These are phyloP conservation scores for Russula foetens DNA, from an alignment of 768 basidiomycete genomes.

Conservation along the genomic window DNA sequence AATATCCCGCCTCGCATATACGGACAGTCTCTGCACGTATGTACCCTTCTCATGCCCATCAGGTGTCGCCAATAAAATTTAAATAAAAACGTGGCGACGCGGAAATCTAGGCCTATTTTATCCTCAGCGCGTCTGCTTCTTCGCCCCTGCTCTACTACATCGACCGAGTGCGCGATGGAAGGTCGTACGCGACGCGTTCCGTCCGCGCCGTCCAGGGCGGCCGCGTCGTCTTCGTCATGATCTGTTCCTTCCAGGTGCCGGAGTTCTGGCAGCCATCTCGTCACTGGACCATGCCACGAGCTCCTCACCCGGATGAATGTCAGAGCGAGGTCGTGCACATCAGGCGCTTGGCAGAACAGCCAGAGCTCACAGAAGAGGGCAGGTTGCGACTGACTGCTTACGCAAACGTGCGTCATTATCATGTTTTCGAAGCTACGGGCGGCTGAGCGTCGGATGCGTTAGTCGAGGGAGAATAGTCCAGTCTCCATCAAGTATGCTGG, in stretches of 20 bases:
- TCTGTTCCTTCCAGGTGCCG: slow-evolving; percentile 77
- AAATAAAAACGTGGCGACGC: too few relatives aligned
- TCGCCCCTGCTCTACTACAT: slow-evolving; percentile 74
- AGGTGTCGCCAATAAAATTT: too few relatives aligned
- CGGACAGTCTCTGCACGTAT: slow-evolving; percentile 62
- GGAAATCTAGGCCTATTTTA: slow-evolving; percentile 65
- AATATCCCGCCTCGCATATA: not conserved
- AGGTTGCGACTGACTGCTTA: slow-evolving; percentile 28
- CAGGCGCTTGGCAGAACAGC: slow-evolving; percentile 28
- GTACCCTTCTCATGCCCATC: slow-evolving; percentile 21
- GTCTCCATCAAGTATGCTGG: slow-evolving; percentile 55
- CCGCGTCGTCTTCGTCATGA: slow-evolving; percentile 48
- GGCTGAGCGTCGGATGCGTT: too few relatives aligned
- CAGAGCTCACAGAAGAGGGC: slow-evolving; percentile 28
- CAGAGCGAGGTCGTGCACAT: slow-evolving; percentile 23
- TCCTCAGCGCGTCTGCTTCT: slow-evolving; percentile 63
- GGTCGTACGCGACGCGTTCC: slow-evolving; percentile 58
- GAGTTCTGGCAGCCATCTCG: slow-evolving; percentile 67
- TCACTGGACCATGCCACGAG: slow-evolving; percentile 61
- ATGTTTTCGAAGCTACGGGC: too few relatives aligned
- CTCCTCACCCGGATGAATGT: slow-evolving; percentile 46
- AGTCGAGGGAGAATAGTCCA: too few relatives aligned
- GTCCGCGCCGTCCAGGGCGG: slow-evolving; percentile 42
- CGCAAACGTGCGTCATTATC: slow-evolving; percentile 22
- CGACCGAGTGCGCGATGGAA: slow-evolving; percentile 65